These are phyloP conservation scores for Pseudogymnoascus sp. DNA, from an alignment of 2,329 filamentous ascomycete species.

Conservation along the genomic window DNA sequence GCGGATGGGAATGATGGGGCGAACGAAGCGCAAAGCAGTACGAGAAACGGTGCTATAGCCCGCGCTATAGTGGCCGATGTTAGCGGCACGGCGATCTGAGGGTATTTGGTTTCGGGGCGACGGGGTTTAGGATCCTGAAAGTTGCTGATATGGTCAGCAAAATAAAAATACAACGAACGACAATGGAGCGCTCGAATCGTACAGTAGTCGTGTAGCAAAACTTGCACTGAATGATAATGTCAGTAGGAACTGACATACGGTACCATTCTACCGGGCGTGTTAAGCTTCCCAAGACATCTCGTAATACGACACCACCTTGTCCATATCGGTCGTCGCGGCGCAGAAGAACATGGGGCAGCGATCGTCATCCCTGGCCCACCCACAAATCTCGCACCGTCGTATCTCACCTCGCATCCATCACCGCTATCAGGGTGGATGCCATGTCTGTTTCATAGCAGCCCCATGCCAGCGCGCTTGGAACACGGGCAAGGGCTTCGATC, in stretches of 20 bases:
- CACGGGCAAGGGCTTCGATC: not conserved
- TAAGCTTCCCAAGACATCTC: slow-evolving; percentile 4
- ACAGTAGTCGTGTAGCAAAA: not conserved
- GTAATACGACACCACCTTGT: not conserved
- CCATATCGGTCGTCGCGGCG: not conserved
- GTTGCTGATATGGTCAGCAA: not conserved
- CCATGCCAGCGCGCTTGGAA: not conserved
- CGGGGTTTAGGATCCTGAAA: not conserved
- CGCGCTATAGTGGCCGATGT: not conserved
- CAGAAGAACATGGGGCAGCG: not conserved
- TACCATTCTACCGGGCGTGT: not conserved
- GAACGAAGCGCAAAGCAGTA: not conserved
- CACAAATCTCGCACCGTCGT: not conserved
- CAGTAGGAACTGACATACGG: not conserved
- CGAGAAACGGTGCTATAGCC: not conserved
- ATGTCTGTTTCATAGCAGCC: not conserved
- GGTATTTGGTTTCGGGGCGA: slow-evolving; percentile 3
- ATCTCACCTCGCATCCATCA: not conserved
- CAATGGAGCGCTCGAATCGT: not conserved
- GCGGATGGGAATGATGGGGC: not conserved
- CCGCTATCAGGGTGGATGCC: not conserved
- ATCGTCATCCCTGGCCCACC: not conserved
- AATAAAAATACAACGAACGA: not conserved
- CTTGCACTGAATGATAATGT: not conserved
- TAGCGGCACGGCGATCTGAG: slow-evolving; percentile 2